Percentiles rank a stretch among this genome's conserved stretches.
These are phyloP conservation scores for Rhododendron simsii DNA, from an alignment of 148 eudicot genomes.

Conservation along the genomic window DNA sequence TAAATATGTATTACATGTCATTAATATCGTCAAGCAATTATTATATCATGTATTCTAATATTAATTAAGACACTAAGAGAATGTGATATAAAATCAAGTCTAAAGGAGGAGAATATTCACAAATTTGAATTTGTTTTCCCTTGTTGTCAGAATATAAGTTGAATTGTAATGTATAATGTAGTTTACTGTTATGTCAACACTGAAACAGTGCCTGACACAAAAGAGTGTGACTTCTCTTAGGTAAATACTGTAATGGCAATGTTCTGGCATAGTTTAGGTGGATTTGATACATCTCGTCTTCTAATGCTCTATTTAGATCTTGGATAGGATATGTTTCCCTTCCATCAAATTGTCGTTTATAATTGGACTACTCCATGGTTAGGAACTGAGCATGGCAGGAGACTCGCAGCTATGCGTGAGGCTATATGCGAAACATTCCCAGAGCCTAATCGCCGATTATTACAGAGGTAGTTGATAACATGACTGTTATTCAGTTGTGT, in stretches of 20 bases:
- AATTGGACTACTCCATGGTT: background rate
- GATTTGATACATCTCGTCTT: background rate
- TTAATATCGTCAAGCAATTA: too few species aligned
- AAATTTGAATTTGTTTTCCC: background rate
- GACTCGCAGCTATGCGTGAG: constrained; percentile 71
- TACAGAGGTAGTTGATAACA: constrained; percentile 62
- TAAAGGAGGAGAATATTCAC: background rate
- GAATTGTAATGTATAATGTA: background rate
- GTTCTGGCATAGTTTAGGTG: constrained; percentile 1
- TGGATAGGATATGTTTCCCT: background rate
- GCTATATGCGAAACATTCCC: constrained; percentile 96
- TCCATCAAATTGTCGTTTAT: background rate
- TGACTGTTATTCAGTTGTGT: background rate
- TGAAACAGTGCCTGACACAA: background rate
- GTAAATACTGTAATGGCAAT: background rate
- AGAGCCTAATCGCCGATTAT: constrained; percentile 88
- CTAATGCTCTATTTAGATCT: background rate
- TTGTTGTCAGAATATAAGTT: too few species aligned
- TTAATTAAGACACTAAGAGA: background rate
- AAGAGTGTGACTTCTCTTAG: background rate
- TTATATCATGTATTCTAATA: background rate
- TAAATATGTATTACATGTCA: background rate
- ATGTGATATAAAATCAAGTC: background rate
- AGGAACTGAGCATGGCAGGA: constrained; percentile 83
- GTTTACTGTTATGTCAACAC: background rate